Percentiles rank a stretch among this genome's conserved stretches.
These are phyloP conservation scores for Pinus tabuliformis DNA, from an alignment of 75 land plant species.

Conservation along the genomic window DNA sequence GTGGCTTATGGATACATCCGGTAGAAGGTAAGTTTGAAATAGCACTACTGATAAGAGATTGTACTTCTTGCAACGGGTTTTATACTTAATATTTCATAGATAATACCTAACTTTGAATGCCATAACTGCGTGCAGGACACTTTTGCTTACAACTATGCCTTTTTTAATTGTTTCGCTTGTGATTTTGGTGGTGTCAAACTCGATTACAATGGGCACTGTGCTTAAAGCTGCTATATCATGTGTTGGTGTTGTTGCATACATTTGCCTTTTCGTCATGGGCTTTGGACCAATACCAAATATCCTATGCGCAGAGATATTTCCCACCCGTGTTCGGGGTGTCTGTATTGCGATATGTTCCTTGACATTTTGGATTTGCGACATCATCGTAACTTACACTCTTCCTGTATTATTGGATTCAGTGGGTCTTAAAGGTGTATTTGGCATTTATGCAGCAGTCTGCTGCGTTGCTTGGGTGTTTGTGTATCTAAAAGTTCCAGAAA, in stretches of 20 bases:
- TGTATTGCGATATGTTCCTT: slow-evolving; percentile 83
- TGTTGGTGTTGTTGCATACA: slow-evolving; percentile 62
- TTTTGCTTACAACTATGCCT: slow-evolving; percentile 76
- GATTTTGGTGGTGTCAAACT: slow-evolving; percentile 45
- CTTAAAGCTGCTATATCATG: slow-evolving; percentile 67
- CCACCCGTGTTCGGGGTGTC: slow-evolving; percentile 86
- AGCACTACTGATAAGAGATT: too few species aligned
- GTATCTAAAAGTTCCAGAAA: slow-evolving; percentile 87
- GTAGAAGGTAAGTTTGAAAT: slow-evolving; percentile 60
- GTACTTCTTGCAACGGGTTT: too few species aligned
- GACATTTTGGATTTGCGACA: slow-evolving; percentile 79
- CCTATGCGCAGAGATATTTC: slow-evolving; percentile 92
- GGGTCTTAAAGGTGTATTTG: slow-evolving; percentile 73
- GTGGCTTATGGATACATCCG: slow-evolving; percentile 85
- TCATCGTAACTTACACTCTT: slow-evolving; percentile 76
- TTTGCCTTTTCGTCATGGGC: slow-evolving; percentile 80
- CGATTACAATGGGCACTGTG: slow-evolving; percentile 35
- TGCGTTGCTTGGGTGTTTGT: slow-evolving; percentile 80
- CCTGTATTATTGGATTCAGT: slow-evolving; percentile 58
- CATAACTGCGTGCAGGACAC: slow-evolving; percentile 37
- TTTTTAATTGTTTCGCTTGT: slow-evolving; percentile 54
- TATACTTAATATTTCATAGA: too few species aligned
- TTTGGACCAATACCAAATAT: slow-evolving; percentile 96
- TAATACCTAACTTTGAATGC: not conserved
- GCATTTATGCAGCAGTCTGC: slow-evolving; percentile 68